These are phyloP conservation scores for Suillus sp. DNA, from an alignment of 768 basidiomycete species.

Conservation along the genomic window DNA sequence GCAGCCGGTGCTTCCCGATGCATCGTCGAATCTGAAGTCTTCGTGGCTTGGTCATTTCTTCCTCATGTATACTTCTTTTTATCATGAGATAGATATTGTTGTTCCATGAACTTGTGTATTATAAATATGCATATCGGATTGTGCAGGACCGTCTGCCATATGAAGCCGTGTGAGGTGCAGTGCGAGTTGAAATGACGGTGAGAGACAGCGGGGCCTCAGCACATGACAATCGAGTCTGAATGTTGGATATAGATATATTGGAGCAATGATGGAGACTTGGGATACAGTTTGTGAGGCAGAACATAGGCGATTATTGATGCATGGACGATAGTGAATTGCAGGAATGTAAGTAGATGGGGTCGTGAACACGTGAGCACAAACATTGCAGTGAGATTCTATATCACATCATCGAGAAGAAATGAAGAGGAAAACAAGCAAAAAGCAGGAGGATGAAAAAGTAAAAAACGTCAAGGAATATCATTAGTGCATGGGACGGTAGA, in stretches of 20 bases:
- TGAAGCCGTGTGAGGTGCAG: too few species aligned
- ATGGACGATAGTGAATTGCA: background rate
- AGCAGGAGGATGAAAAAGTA: background rate
- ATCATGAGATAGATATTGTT: too few species aligned
- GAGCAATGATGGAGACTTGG: background rate
- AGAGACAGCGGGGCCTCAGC: background rate
- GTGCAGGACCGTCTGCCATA: too few species aligned
- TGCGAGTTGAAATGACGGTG: background rate
- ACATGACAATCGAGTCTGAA: background rate
- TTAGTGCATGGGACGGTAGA: background rate
- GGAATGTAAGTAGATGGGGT: background rate
- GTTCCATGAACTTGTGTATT: background rate
- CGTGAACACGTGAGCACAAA: conserved; percentile 1
- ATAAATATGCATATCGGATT: background rate
- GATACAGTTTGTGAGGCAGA: conserved; percentile 4
- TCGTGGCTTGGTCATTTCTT: background rate
- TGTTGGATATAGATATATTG: conserved; percentile 6
- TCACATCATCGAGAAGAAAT: background rate
- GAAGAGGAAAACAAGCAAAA: background rate
- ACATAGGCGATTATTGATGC: conserved; percentile 8
- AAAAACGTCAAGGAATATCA: background rate
- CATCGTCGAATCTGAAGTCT: background rate
- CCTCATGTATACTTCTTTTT: background rate
- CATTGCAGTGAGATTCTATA: background rate
- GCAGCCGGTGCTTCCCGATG: background rate